A percentile compares a stretch with the other conserved stretches of the same genome.
Conservation (phyloP, 2,329 filamentous ascomycete species). For the Byssothecium circinans region DNA sequence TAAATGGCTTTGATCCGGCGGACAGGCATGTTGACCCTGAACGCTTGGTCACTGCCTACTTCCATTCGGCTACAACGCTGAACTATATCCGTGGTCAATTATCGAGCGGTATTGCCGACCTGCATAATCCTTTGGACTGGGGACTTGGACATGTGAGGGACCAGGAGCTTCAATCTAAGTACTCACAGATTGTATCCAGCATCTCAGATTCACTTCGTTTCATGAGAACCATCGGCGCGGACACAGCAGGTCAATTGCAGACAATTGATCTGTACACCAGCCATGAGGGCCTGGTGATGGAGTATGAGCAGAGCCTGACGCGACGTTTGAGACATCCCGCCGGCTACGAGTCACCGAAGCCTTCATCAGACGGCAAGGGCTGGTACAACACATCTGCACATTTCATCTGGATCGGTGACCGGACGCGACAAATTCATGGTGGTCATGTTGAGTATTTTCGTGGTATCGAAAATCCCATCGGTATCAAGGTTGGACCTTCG, state of each 20-base stretch:
- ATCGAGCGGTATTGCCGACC: conserved; percentile 85
- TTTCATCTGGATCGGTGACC: conserved; percentile 98
- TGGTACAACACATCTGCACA: conserved; percentile 96
- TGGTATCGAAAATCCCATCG: conserved; percentile 92
- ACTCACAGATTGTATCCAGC: conserved; percentile 78
- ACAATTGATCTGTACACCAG: conserved; percentile 95
- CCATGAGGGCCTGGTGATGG: conserved; percentile 89
- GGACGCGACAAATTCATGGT: conserved; percentile 88
- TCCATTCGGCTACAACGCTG: conserved; percentile 89
- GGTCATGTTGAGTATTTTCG: conserved; percentile 98
- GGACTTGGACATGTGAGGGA: conserved; percentile 88
- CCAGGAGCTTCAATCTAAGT: conserved; percentile 79
- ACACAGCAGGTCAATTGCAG: conserved; percentile 79
- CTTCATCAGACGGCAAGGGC: conserved; percentile 53
- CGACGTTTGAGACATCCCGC: conserved; percentile 69
- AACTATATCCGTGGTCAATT: conserved; percentile 89
- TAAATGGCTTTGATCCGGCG: conserved; percentile 82
- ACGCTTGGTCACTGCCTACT: conserved; percentile 87
- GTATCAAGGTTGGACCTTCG: conserved; percentile 90
- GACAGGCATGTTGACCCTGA: conserved; percentile 79
- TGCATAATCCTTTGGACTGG: conserved; percentile 94
- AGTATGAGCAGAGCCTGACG: conserved; percentile 90
- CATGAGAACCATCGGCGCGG: conserved; percentile 90
- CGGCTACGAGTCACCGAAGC: conserved; percentile 39
- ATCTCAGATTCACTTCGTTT: conserved; percentile 92